Conservation (phyloP, 768 basidiomycete species). For the Floccularia luteovirens region DNA sequence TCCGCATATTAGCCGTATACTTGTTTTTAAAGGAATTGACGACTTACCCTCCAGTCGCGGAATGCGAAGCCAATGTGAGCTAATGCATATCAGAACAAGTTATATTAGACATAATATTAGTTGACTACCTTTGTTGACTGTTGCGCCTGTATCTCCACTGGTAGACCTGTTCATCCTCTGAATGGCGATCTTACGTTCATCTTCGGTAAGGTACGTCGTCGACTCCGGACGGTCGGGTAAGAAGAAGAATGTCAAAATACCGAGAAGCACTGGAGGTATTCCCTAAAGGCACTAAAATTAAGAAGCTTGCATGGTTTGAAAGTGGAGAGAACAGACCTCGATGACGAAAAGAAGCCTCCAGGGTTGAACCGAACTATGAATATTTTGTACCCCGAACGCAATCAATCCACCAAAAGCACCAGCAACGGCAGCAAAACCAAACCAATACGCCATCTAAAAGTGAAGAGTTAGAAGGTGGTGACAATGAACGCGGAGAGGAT, state of each 20-base stretch:
- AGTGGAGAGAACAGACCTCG: conserved; percentile 35
- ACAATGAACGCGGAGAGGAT: not conserved
- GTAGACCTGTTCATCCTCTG: conserved; percentile 61
- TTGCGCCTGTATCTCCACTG: conserved; percentile 57
- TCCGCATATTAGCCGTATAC: conserved; percentile 1
- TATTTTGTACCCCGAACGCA: conserved; percentile 72
- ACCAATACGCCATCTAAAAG: conserved; percentile 65
- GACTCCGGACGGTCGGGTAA: conserved; percentile 71
- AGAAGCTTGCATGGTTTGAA: not conserved
- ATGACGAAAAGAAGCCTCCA: conserved; percentile 70
- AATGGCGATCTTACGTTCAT: conserved; percentile 53
- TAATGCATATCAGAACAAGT: conserved; percentile 13
- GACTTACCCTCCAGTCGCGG: conserved; percentile 61
- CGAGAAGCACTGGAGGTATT: conserved; percentile 58
- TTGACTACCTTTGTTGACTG: conserved; percentile 49
- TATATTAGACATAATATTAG: not conserved
- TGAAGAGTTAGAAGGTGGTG: not conserved
- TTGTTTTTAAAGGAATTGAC: not conserved
- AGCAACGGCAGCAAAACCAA: conserved; percentile 77
- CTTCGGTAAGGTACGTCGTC: conserved; percentile 46
- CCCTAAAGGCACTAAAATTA: conserved; percentile 32
- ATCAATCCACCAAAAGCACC: conserved; percentile 84
- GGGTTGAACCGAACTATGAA: conserved; percentile 34
- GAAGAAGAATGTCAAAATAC: conserved; percentile 41
- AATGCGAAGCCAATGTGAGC: conserved; percentile 60